Base-by-base conservation (phyloP, 176 grass and related monocot genomes). In the Lolium multiflorum region DNA sequence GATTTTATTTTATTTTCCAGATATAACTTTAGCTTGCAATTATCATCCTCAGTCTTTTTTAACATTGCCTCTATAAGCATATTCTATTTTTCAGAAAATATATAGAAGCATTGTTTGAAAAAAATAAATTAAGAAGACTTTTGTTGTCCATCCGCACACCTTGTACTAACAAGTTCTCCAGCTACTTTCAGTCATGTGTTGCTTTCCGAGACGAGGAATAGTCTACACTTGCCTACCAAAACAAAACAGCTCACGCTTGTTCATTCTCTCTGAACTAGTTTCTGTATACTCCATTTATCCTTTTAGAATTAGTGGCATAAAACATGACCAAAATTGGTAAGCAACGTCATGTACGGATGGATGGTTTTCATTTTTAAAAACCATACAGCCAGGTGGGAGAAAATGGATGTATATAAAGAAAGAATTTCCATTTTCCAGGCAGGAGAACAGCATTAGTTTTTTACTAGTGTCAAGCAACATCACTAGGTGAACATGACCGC, bases 111-210 rank as follows among this genome's bases (percentile, higher is more conserved):
- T 17, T 55, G 52, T 17, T 55, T 55, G 15, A 55, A 11, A 55
- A 55, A 51, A 51, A 17, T 5, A 54, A 54, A 52, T 52, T 0
- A 55, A 17, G 18, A 18, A 11, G n/a, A 70, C 8, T 70, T 68
- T 4, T 43, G 48, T 17, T 76, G 25, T 51, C 24, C 47, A 48
- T 75, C 48, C 72, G 31, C 47, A n/a, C 66, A 70, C 66, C 72
- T 75, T 75, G 47, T 74, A 24, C 71, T 74, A 26, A 50, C 21
- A 50, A 74, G 47, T 51, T 54, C 73, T 54, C 28, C 15, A 13
- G 48, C 18, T 43, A 18, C 48, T 76, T 54, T 18, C 14, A 18
- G 48, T 76, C 47, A 47, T 5, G 14, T 50, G 14, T 76, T 49
- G 7, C 25, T 54, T 54, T 76, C 73, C 73, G 26, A 50, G 12